Percentiles rank a stretch among this genome's conserved stretches.
Evolutionary conservation across 495 filamentous ascomycete genomes (phyloP).

Genomic region (Venustampulla echinocandica): DNA sequence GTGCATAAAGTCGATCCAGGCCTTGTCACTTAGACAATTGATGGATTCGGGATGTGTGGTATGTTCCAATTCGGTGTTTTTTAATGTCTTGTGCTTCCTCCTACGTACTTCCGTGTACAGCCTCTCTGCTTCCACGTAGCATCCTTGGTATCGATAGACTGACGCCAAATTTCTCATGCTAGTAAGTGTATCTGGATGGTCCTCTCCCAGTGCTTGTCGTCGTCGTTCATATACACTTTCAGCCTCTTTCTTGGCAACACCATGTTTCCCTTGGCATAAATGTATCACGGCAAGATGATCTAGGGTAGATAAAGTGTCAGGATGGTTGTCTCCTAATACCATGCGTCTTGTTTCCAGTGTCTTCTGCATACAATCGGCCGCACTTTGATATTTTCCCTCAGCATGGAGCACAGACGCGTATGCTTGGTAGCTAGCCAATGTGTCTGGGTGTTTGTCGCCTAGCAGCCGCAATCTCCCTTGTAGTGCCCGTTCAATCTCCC

Average conservation of each 20-base stretch:
- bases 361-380: conserved; percentile 18
- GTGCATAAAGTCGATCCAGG: neutral
- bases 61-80: neutral
- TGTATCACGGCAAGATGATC: conserved; percentile 23
- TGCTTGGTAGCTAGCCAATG: conserved; percentile 23
- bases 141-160: conserved; percentile 23
- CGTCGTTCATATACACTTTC: conserved; percentile 9
- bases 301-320: conserved; percentile 13
- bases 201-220: conserved; percentile 20
- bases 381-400: conserved; percentile 21
- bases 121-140: conserved; percentile 25
- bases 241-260: conserved; percentile 25
- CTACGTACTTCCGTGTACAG: conserved; percentile 17
- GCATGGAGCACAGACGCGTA: conserved; percentile 16
- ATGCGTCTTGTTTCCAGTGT: conserved; percentile 5
- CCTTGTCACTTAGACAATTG: neutral
- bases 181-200: conserved; percentile 27
- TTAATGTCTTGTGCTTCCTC: conserved; percentile 5
- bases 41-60: neutral
- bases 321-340: conserved; percentile 3
- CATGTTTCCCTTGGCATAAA: conserved; percentile 20
- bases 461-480: neutral
- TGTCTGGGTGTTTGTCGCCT: conserved; percentile 21
- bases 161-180: conserved; percentile 26
- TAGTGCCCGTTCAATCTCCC: neutral